Evolutionary conservation across 495 filamentous ascomycete species (phyloP).

Genomic region (Penicillium soppii): DNA sequence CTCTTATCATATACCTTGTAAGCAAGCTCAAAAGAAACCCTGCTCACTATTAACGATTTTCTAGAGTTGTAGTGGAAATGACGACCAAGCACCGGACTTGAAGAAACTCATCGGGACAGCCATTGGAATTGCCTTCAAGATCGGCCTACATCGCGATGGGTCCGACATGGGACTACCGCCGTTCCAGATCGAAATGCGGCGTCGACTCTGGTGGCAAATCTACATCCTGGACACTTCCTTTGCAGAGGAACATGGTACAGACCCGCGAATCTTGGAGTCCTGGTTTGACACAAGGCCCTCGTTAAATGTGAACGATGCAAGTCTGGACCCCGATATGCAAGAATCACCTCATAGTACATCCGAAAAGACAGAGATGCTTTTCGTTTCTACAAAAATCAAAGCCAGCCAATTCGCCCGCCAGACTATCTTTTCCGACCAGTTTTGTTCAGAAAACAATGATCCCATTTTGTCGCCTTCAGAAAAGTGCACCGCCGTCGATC

Average conservation of each 20-base stretch:
- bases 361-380: conserved; percentile 73
- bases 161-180: background rate
- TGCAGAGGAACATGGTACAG: conserved; percentile 70
- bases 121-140: conserved; percentile 66
- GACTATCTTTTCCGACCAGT: conserved; percentile 26
- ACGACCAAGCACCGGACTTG: conserved; percentile 52
- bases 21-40: background rate
- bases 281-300: conserved; percentile 64
- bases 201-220: conserved; percentile 40
- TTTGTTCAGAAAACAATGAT: conserved; percentile 18
- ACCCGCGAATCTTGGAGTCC: conserved; percentile 60
- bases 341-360: conserved; percentile 47
- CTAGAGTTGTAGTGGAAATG: conserved; percentile 46
- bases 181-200: background rate
- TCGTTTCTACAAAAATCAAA: too few species aligned
- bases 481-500: conserved; percentile 55
- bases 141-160: conserved; percentile 19
- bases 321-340: conserved; percentile 59
- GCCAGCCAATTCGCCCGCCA: conserved; percentile 32
- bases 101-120: conserved; percentile 59
- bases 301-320: conserved; percentile 67
- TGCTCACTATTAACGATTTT: background rate
- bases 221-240: conserved; percentile 67
- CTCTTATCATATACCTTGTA: conserved; percentile 65
- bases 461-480: conserved; percentile 27